Conservation (phyloP, 1,284 basidiomycete species). For the Sporisorium scitamineum region DNA sequence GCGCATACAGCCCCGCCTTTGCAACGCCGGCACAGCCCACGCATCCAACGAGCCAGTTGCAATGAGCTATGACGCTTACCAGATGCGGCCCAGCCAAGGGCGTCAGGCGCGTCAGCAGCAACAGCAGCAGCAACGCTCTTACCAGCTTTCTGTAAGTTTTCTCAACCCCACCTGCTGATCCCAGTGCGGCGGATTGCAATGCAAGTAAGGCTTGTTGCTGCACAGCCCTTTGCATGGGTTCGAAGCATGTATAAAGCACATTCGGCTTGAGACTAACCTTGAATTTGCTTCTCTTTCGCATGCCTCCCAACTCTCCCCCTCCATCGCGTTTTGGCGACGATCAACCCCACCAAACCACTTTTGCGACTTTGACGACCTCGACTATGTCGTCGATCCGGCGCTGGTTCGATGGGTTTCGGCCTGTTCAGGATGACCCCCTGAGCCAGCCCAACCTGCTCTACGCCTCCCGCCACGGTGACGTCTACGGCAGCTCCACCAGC, state of each 20-base stretch:
- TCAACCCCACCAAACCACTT: not conserved
- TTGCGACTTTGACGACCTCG: not conserved
- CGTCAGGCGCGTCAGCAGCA: constrained; percentile 24
- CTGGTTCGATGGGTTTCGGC: constrained; percentile 29
- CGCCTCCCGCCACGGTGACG: constrained; percentile 8
- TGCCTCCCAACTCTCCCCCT: not conserved
- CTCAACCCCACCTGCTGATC: not conserved
- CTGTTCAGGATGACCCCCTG: constrained; percentile 42
- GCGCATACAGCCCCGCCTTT: constrained; percentile 1
- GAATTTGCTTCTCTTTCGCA: not conserved
- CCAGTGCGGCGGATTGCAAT: not conserved
- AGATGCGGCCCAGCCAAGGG: constrained; percentile 19
- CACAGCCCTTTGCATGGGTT: not conserved
- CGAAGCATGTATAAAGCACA: not conserved
- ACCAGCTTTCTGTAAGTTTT: constrained; percentile 38
- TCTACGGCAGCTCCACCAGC: constrained; percentile 17
- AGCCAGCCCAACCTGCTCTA: constrained; percentile 26
- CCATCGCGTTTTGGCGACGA: not conserved
- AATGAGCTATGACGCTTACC: constrained; percentile 43
- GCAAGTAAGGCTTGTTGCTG: not conserved
- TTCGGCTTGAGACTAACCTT: not conserved
- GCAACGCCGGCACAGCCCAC: no score
- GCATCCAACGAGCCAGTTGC: not conserved
- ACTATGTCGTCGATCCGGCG: constrained; percentile 28
- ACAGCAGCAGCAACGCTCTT: constrained; percentile 29